These are phyloP conservation scores for Heliamphora pulchella DNA, from an alignment of 179 eudicot genomes.

Conservation along the genomic window DNA sequence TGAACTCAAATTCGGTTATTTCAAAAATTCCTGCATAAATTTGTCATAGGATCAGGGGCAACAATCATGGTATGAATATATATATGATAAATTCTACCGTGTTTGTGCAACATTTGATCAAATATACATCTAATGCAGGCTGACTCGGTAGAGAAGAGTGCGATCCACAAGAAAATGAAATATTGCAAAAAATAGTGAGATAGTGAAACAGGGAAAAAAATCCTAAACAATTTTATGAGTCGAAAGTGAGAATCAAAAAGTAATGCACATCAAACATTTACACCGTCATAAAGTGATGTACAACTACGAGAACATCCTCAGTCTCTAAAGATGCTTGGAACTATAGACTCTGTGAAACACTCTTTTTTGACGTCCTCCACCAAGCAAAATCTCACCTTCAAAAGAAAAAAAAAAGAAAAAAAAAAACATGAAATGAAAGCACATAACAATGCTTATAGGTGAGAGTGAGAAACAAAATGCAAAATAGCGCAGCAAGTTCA, in stretches of 20 bases:
- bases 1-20: not conserved
- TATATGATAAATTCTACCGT: not conserved
- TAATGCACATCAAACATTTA: not conserved
- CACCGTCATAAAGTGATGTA: not conserved
- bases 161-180: too few species aligned
- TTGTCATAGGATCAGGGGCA: not conserved
- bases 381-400: slow-evolving; percentile 80
- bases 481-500: slow-evolving; percentile 1
- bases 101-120: not conserved
- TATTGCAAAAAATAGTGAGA: not conserved
- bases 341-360: slow-evolving; percentile 63
- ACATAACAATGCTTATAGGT: not conserved
- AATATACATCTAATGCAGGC: not conserved
- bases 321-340: slow-evolving; percentile 55
- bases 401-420: not conserved
- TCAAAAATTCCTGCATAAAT: slow-evolving; percentile 9
- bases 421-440: not conserved
- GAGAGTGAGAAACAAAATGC: not conserved
- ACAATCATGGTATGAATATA: not conserved
- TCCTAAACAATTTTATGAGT: not conserved
- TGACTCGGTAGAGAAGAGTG: too few species aligned
- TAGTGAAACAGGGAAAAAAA: not conserved
- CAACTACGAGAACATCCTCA: slow-evolving; percentile 21
- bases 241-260: not conserved
- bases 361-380: slow-evolving; percentile 57